Evolutionary conservation across 140 eudicot species (phyloP).

Genomic region (Anethum foeniculum): DNA sequence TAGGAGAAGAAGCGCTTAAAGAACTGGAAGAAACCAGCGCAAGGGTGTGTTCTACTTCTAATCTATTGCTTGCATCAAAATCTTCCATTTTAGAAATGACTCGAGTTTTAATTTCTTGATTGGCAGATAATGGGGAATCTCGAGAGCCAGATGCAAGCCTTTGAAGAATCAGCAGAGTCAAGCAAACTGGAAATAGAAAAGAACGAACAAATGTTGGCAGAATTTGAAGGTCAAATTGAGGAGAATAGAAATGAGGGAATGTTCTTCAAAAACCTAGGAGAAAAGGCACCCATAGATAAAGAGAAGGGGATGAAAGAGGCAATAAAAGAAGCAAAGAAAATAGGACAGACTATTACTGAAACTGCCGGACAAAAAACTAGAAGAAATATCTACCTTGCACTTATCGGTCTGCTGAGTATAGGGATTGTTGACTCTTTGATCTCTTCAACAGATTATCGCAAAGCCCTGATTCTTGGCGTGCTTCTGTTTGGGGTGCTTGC

Average conservation of each 20-base stretch:
- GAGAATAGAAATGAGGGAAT: constrained; percentile 67
- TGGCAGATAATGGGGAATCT: constrained; percentile 79
- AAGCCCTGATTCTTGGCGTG: constrained; percentile 51
- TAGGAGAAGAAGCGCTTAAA: constrained; percentile 69
- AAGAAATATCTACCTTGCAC: constrained; percentile 64
- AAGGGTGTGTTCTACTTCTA: constrained; percentile 10
- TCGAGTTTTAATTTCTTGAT: constrained; percentile 15
- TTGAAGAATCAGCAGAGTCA: constrained; percentile 61
- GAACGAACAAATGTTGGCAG: constrained; percentile 52
- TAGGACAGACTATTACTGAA: constrained; percentile 40
- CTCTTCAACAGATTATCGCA: constrained; percentile 57
- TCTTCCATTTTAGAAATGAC: background rate
- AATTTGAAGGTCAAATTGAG: constrained; percentile 63
- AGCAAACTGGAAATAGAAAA: constrained; percentile 57
- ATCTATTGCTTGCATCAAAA: background rate
- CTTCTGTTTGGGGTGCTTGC: constrained; percentile 60
- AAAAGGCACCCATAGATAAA: constrained; percentile 32
- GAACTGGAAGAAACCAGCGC: constrained; percentile 83
- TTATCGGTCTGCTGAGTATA: constrained; percentile 51
- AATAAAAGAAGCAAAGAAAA: constrained; percentile 41
- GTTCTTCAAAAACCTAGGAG: constrained; percentile 58
- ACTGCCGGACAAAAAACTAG: constrained; percentile 55
- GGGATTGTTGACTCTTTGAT: constrained; percentile 50
- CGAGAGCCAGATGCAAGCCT: constrained; percentile 76
- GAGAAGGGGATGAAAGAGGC: constrained; percentile 56